phyloP scores from a whole-genome alignment of 345 rosid species.

The Heritiera littoralis region DNA sequence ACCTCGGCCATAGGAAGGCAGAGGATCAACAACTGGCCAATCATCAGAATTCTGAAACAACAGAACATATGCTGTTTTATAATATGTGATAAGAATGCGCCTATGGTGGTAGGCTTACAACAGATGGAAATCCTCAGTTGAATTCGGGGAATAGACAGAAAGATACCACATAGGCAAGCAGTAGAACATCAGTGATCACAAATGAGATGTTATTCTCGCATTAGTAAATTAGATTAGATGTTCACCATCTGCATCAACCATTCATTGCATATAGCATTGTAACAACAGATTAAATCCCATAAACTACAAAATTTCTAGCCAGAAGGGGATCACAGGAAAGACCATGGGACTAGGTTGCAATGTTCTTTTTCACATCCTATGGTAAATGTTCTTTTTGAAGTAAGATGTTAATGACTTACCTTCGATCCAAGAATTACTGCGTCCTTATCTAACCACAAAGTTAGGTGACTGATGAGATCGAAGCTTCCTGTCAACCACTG shows the following conservation, averaged over 20 bases:
- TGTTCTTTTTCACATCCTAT: background rate
- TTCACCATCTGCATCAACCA: background rate
- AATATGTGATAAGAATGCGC: constrained; percentile 15
- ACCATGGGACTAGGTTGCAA: constrained; percentile 1
- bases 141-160: constrained; percentile 13
- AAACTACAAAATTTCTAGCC: background rate
- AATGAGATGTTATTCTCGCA: constrained; percentile 15
- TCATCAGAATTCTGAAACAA: constrained; percentile 62
- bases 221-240: background rate
- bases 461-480: constrained; percentile 91
- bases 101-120: background rate
- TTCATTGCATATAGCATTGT: background rate
- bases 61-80: constrained; percentile 18
- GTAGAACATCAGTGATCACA: constrained; percentile 16
- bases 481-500: constrained; percentile 98
- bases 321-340: background rate
- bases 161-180: constrained; percentile 10
- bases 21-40: constrained; percentile 95
- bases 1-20: constrained; percentile 97
- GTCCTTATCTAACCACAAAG: constrained; percentile 84
- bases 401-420: constrained; percentile 42
- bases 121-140: constrained; percentile 12
- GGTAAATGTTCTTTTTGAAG: background rate
- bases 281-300: background rate
- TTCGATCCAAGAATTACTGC: constrained; percentile 93